Base-by-base conservation (phyloP, 202 grass and related monocot species). In the Brachypodium distachyon region DNA sequence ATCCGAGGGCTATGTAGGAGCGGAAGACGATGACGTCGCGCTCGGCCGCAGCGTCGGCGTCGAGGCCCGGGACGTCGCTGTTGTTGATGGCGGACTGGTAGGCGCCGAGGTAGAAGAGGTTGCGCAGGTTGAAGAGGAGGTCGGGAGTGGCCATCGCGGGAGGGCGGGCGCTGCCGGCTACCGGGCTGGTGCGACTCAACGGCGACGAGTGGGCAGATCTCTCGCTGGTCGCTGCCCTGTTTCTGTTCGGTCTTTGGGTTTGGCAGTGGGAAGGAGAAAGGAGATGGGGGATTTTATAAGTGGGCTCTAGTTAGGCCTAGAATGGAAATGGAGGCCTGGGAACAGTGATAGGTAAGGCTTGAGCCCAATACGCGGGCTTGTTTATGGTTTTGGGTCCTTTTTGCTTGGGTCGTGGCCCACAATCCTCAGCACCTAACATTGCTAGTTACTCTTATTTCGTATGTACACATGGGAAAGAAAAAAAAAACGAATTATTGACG, bases 61-160 rank as follows among this genome's bases (percentile, higher is more conserved):
- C 82, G 61, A 96, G 85, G 25, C 72, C 82, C 49, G 87, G 73
- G 75, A 96, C 85, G 78, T 99, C 90, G 89, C 96, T 89, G 83
- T 85, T 96, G 85, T 93, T 96, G 81, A 99, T 96, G 67, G 96
- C 90, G 31, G 85, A 90, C 71, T 99, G 96, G 83, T 96, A 99
- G 12, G 92, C 96, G 19, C 96, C 96, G 4, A 99, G 86, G 87
- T 96, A 87, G 85, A 99, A 99, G 81, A 82, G 84, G 83, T 97
- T 97, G 70, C 94, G 92, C 54, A 96, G 87, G 55, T 83, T 91
- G 74, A 99, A 99, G 78, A 99, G 96, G 54, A 93, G 85, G 67
- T 99, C 92, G 6, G 96, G 92, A 39, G 92, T 54, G 54, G 92
- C 81, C 90, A 90, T 90, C 34, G 50, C 16, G 73, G 48, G 70